Base-by-base conservation (phyloP, 345 rosid genomes). In the Erysimum cheiranthoides region DNA sequence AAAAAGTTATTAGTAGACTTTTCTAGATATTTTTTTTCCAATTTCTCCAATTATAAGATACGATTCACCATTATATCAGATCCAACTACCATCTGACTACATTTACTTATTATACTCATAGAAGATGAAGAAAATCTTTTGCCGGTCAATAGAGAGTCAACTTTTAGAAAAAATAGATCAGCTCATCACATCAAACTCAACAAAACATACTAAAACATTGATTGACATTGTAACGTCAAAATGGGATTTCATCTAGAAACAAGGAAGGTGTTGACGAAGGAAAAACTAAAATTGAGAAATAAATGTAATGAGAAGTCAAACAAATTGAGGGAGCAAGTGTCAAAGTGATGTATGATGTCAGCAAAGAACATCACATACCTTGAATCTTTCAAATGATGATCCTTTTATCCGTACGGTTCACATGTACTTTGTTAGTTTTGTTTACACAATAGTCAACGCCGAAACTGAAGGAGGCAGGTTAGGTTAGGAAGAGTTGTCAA, bases 341-440 rank as follows among this genome's bases (percentile, higher is more conserved):
- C 68, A 50, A 67, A 59, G 54, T 67, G 61, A 25, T 31, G 2
- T 30, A 16, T 49, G 61, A 75, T 38, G 61, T 67, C 61, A 75
- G 54, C 73, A 35, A 28, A 47, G 67, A 75, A 67, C 70, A 64
- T 53, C 9, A 40, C 9, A 21, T 9, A 39, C 36, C 27, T 38
- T 66, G 78, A 66, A 59, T 25, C 78, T 70, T 47, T 46, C 60
- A 58, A 6, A 67, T 50, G 61, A 49, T 50, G 68, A 18, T 60
- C 7, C 11, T 68, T 68, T 49, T 69, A 34, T 76, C 80, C 80
- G 75, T 76, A 76, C 80, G 65, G 50, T 61, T 76, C 75, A 69
- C 75, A 69, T 76, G 80, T 70, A 69, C 75, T 76, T 76, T 69
- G 12, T 25, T 76, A n/a, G 53, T 75, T 67, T 38, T 27, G 27